Evolutionary conservation across 148 eudicot species (phyloP).

Genomic region (Persicaria maculosa): DNA sequence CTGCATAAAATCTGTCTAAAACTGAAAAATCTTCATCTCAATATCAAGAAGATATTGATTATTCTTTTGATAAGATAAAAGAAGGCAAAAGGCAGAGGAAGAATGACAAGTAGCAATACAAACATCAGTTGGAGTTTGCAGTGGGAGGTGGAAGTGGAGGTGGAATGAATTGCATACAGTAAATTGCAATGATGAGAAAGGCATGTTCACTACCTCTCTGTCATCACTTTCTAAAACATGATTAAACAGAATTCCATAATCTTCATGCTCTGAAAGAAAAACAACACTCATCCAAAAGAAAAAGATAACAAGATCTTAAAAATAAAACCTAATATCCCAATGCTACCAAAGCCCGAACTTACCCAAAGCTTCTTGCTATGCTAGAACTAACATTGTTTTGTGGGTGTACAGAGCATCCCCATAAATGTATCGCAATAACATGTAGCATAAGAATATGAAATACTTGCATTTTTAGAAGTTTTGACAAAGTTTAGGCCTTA

Average conservation of each 20-base stretch:
- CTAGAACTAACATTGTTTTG: too few species aligned
- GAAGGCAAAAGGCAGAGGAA: slow-evolving; percentile 15
- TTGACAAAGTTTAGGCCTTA: too few species aligned
- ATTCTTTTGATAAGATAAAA: slow-evolving; percentile 4
- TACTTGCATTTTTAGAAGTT: too few species aligned
- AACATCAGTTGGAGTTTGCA: not conserved
- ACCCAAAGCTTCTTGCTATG: too few species aligned
- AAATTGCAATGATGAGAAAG: slow-evolving; percentile 19
- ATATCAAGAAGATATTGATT: too few species aligned
- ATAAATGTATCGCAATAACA: too few species aligned
- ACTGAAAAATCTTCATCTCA: not conserved
- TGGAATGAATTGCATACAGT: slow-evolving; percentile 18
- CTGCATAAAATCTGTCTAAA: not conserved
- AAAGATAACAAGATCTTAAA: not conserved
- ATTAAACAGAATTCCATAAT: slow-evolving; percentile 17
- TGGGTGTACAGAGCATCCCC: too few species aligned
- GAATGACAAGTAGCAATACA: slow-evolving; percentile 14
- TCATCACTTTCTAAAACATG: slow-evolving; percentile 43
- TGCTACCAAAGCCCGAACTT: not conserved
- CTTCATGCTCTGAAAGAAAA: not conserved
- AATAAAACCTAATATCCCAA: not conserved
- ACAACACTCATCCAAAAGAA: not conserved
- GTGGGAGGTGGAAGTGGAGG: slow-evolving; percentile 32
- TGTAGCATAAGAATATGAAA: too few species aligned
- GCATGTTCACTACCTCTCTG: slow-evolving; percentile 38